Evolutionary conservation across 768 basidiomycete species (phyloP).

Genomic region (Suillus variegatus): DNA sequence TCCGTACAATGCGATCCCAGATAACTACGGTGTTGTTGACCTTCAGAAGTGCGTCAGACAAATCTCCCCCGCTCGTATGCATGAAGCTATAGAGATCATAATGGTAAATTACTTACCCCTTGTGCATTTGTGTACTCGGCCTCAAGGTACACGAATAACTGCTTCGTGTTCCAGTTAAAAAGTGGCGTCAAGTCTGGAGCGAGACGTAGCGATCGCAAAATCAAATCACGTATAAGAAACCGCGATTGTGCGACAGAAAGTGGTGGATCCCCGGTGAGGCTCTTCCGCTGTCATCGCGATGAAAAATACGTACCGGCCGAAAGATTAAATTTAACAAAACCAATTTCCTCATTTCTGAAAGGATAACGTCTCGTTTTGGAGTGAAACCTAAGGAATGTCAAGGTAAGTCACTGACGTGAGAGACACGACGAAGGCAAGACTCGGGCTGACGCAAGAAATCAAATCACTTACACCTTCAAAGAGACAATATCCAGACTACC

Average conservation of each 20-base stretch:
- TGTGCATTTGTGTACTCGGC: conserved; percentile 78
- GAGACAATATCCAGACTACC: conserved; percentile 60
- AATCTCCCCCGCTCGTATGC: neutral
- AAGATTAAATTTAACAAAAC: conserved; percentile 80
- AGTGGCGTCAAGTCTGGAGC: conserved; percentile 73
- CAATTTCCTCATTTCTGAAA: conserved; percentile 69
- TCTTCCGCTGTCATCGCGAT: conserved; percentile 24
- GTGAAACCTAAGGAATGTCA: conserved; percentile 39
- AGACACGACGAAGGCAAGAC: conserved; percentile 13
- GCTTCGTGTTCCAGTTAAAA: conserved; percentile 98
- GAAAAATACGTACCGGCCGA: conserved; percentile 62
- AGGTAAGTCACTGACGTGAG: conserved; percentile 15
- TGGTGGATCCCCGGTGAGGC: conserved; percentile 22
- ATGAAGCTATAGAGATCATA: neutral
- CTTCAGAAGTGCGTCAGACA: conserved; percentile 35
- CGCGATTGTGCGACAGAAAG: conserved; percentile 4
- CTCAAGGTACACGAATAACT: conserved; percentile 83
- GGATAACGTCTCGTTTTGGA: conserved; percentile 55
- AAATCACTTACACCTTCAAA: conserved; percentile 70
- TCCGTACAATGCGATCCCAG: conserved; percentile 91
- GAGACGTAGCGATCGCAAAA: conserved; percentile 1
- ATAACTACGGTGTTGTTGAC: conserved; percentile 78
- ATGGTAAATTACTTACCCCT: conserved; percentile 53
- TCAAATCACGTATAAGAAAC: conserved; percentile 3
- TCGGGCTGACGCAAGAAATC: conserved; percentile 4